These are phyloP conservation scores for Byssoonygena ceratinophila DNA, from an alignment of 2,329 filamentous ascomycete species.

Conservation along the genomic window DNA sequence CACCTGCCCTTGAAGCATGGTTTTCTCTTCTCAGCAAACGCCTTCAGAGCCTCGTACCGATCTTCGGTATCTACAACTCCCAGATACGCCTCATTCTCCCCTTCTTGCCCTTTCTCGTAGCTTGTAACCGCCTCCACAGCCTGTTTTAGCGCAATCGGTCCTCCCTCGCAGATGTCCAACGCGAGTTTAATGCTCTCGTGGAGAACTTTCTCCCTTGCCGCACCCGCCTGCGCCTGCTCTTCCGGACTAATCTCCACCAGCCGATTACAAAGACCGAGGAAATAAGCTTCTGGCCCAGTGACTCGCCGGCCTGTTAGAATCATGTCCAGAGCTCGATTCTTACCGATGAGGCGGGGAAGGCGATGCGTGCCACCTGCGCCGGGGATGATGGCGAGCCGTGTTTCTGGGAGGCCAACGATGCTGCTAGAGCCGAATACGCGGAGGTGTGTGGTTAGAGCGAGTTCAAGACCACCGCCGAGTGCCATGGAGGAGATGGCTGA, in stretches of 20 bases:
- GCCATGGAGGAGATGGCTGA: constrained; percentile 75
- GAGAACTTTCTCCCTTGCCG: constrained; percentile 58
- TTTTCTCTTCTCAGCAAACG: constrained; percentile 69
- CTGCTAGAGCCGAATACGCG: constrained; percentile 75
- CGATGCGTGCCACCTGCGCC: constrained; percentile 89
- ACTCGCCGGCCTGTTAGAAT: constrained; percentile 85
- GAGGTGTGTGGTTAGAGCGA: constrained; percentile 80
- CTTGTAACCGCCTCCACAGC: constrained; percentile 67
- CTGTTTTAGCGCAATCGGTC: constrained; percentile 69
- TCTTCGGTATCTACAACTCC: constrained; percentile 75
- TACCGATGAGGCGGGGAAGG: constrained; percentile 69
- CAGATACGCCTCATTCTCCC: constrained; percentile 82
- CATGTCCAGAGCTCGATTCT: constrained; percentile 72
- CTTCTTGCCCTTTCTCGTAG: constrained; percentile 54
- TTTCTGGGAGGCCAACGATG: constrained; percentile 76
- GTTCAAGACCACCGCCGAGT: constrained; percentile 85
- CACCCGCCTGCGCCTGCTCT: constrained; percentile 42
- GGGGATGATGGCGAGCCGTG: constrained; percentile 83
- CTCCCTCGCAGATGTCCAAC: constrained; percentile 77
- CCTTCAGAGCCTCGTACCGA: constrained; percentile 72
- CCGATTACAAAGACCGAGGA: constrained; percentile 80
- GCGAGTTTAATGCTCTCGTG: constrained; percentile 69
- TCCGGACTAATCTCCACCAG: constrained; percentile 64
- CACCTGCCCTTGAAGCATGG: constrained; percentile 54
- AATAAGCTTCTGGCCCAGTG: constrained; percentile 73